Base-by-base conservation (phyloP, 1,284 basidiomycete genomes). In the Meira miltonrushii region DNA sequence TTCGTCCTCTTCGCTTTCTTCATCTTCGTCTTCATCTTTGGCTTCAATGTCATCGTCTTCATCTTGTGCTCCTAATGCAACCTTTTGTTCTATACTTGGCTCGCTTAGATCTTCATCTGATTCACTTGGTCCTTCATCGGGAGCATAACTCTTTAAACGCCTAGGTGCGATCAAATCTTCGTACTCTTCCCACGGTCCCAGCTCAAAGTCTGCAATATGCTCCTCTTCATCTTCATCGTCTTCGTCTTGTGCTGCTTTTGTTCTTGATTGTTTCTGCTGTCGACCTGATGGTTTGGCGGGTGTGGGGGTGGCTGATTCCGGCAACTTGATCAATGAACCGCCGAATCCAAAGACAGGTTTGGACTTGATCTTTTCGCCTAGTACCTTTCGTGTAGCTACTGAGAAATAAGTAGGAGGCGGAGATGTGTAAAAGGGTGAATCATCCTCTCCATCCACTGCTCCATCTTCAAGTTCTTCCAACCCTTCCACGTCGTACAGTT, bases 401-500 rank as follows among this genome's bases (percentile, higher is more conserved):
- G 28, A 33, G 28, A 33, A 33, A 33, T 33, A 33, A 33, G 28
- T 33, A 13, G 40, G n/a, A 17, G 38, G n/a, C 10, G 44, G 39
- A 48, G 39, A 12, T 5, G 17, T 41, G 5, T 23, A 19, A 25
- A 39, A 53, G 17, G 38, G 38, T 5, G 51, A 39, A 39, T 28
- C 17, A 17, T n/a, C 10, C 25, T 43, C 28, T 10, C 19, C 41
- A 25, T 41, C 39, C 12, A 25, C 28, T 15, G 54, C 41, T 6
- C 54, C 38, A 52, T 57, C 50, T 40, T 59, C 60, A 23, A 73
- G 60, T 19, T 73, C 69, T 28, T 75, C 68, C 7, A 75, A 61
- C 8, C 68, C 68, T 5, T 68, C 64, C 7, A 71, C 53, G 39
- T 75, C 69, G 40, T 72, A 75, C 12, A 70, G 65, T 17, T 56